These are phyloP conservation scores for Paradendryphiella salina DNA, from an alignment of 2,329 filamentous ascomycete genomes.

Conservation along the genomic window DNA sequence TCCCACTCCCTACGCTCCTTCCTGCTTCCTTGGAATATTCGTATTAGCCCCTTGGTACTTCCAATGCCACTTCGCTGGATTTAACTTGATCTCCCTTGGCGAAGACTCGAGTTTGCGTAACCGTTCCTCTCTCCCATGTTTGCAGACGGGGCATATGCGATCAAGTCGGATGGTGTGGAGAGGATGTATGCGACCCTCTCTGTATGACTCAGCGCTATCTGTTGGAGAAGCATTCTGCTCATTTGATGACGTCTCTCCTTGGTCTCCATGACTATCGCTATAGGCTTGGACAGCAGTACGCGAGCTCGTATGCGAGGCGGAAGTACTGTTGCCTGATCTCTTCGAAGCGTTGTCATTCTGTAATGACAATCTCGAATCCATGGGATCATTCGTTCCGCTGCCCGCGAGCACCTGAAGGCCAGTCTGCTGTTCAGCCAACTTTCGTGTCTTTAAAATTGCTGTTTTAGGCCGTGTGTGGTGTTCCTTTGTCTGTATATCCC, in stretches of 20 bases:
- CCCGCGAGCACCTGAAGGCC: too few species aligned
- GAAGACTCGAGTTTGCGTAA: background rate
- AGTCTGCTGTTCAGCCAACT: too few species aligned
- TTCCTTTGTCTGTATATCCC: constrained; percentile 13
- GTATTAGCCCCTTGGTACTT: constrained; percentile 8
- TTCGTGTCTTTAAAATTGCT: too few species aligned
- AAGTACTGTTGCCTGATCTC: background rate
- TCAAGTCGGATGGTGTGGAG: constrained; percentile 5
- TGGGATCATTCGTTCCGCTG: background rate
- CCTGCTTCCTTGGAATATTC: background rate
- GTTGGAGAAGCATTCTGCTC: background rate
- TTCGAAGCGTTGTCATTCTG: background rate
- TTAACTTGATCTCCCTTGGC: background rate
- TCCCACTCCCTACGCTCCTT: background rate
- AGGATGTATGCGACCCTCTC: constrained; percentile 5
- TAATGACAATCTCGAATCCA: background rate
- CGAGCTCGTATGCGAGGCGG: background rate
- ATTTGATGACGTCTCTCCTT: too few species aligned
- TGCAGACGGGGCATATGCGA: constrained; percentile 5
- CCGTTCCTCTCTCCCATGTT: constrained; percentile 9
- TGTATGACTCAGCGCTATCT: background rate
- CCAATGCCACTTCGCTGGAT: constrained; percentile 7
- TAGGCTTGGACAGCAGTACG: background rate
- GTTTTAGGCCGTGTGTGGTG: too few species aligned
- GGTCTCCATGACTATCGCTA: too few species aligned